Conservation (phyloP, 129 eudicot genomes). For the Chrysanthemum lavandulifolium region DNA sequence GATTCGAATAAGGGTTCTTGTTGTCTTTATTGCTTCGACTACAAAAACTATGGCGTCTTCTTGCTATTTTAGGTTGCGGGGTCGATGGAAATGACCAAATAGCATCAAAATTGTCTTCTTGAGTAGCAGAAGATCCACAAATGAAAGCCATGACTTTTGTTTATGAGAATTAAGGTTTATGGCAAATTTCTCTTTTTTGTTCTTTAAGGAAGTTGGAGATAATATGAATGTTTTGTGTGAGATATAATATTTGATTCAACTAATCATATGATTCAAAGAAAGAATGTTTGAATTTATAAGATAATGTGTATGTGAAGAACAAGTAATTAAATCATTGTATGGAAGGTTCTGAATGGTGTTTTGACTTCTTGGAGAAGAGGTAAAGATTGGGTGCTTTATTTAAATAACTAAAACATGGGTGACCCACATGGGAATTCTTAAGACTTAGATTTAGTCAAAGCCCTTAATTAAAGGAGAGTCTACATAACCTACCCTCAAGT, state of each 20-base stretch:
- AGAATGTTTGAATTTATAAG: constrained; percentile 12
- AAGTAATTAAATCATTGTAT: neutral
- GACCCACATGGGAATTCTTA: constrained; percentile 2
- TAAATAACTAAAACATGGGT: constrained; percentile 22
- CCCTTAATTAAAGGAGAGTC: neutral
- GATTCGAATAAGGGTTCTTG: constrained; percentile 46
- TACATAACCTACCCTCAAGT: neutral
- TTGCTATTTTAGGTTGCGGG: constrained; percentile 32
- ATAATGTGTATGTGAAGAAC: constrained; percentile 9
- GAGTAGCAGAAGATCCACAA: constrained; percentile 32
- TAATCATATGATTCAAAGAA: constrained; percentile 18
- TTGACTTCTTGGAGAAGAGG: constrained; percentile 41
- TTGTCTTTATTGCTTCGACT: constrained; percentile 41
- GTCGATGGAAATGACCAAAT: constrained; percentile 22
- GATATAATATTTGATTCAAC: constrained; percentile 13
- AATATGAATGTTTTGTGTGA: constrained; percentile 16
- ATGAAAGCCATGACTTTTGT: constrained; percentile 37
- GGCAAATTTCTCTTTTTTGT: neutral
- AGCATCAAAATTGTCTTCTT: constrained; percentile 34
- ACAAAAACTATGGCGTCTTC: constrained; percentile 40
- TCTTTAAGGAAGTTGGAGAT: constrained; percentile 9
- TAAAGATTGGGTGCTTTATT: constrained; percentile 8
- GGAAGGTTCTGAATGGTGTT: constrained; percentile 29
- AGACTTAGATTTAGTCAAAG: neutral
- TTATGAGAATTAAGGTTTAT: neutral